Evolutionary conservation across 2,329 filamentous ascomycete genomes (phyloP), one percentile per base, ranked within the genome.

Genomic region (Hirsutella thompsonii): DNA sequence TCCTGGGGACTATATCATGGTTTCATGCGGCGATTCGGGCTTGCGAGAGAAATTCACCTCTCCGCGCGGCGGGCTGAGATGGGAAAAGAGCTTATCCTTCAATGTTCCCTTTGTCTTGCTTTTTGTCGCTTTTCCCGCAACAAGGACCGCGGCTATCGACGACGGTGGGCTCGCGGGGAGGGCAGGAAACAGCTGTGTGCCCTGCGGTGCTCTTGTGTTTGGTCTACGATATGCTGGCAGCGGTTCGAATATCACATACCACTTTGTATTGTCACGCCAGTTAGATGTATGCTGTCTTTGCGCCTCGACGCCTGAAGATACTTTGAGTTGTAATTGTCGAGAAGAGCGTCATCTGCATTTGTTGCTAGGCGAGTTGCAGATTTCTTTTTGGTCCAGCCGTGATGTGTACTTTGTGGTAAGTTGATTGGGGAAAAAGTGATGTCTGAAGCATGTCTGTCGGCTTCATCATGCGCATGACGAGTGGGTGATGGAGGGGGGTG

Each of bases 1-100:
- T 47, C 49, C 55, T 51, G 50, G 58, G 57, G 52, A 53, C 50
- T 60, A 61, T 59, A 62, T 63, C 59, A 62, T 56, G 59, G 56
- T 56, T 44, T 54, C 18, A 58, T 57, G 58, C 47, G 60, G 59
- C 57, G 59, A 62, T 58, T 47, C 46, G 55, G 54, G 56, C 50
- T 52, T 48, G 47, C 49, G 45, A 55, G 50, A 44, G 48, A 42
- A 37, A 37, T 35, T 40, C 6, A 20, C 10, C 26, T 40, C 30
- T 13, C 20, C 41, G 46, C 37, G 44, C 49, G 51, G 52, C 53
- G 55, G 53, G 52, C 52, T 53, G 41, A 48, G 44, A 46, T 18
- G 34, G 51, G 51, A 51, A 59, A 57, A 56, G 56, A 47, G 49
- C 37, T 37, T 28, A 21, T 16, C 36, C 13, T 40, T 39, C n/a